Evolutionary conservation across 345 rosid genomes (phyloP).

Genomic region (Tarenaya hassleriana): DNA sequence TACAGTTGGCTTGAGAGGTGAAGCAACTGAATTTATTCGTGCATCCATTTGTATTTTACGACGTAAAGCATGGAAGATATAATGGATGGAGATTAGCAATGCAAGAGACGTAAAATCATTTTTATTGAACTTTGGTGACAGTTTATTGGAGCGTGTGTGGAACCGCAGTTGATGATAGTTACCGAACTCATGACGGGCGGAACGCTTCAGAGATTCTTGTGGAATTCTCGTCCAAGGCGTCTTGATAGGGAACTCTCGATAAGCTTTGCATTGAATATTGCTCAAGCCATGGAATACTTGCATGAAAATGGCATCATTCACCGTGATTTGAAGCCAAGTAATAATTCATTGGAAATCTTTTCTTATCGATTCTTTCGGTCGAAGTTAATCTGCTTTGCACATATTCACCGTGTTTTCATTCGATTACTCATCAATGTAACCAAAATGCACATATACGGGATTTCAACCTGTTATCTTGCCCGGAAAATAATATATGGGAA

Average conservation of each 20-base stretch:
- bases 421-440: no score
- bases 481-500: no score
- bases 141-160: constrained; percentile 52
- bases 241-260: constrained; percentile 34
- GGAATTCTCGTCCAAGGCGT: constrained; percentile 36
- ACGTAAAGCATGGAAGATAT: no score
- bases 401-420: no score
- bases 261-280: constrained; percentile 48
- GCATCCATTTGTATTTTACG: no score
- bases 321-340: constrained; percentile 71
- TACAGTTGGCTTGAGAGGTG: background rate
- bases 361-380: no score
- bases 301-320: constrained; percentile 67
- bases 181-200: constrained; percentile 52
- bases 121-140: constrained; percentile 20
- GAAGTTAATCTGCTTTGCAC: no score
- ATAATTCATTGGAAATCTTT: constrained; percentile 6
- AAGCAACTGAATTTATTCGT: no score
- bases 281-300: constrained; percentile 61
- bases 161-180: constrained; percentile 49
- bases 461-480: no score
- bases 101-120: no score
- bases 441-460: no score
- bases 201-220: constrained; percentile 41
- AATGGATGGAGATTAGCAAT: no score